A percentile compares a stretch with the other conserved stretches of the same genome.
Conservation (phyloP, 441 rosid genomes). For the Viola pubescens region DNA sequence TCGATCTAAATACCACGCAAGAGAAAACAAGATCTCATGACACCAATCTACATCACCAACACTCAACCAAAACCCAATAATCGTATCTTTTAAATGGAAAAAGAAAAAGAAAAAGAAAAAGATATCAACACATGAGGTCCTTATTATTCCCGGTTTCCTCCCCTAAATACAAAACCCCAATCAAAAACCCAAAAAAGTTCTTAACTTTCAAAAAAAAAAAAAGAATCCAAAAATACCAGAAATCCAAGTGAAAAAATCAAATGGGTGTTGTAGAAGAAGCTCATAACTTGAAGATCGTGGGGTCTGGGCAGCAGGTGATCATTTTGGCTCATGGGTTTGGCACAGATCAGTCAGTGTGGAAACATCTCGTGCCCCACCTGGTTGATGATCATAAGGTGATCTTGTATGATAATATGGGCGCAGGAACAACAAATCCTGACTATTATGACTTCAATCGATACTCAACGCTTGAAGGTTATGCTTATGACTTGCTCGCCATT, state of each 20-base stretch:
- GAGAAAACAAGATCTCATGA: not conserved
- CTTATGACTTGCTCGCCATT: conserved; percentile 69
- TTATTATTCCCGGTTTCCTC: not conserved
- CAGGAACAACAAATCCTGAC: conserved; percentile 88
- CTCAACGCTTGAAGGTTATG: conserved; percentile 66
- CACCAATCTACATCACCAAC: not conserved
- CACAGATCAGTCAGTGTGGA: conserved; percentile 93
- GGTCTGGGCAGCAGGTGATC: conserved; percentile 54
- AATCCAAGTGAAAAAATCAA: not conserved
- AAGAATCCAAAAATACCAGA: not conserved
- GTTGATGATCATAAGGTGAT: conserved; percentile 56
- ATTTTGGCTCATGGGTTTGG: conserved; percentile 89
- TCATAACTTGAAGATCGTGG: conserved; percentile 69
- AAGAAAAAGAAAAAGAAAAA: not conserved
- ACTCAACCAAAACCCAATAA: not conserved
- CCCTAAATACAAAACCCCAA: not conserved
- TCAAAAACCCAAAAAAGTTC: not conserved
- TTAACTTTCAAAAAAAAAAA: not conserved
- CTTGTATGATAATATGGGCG: conserved; percentile 84
- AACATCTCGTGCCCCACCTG: conserved; percentile 79
- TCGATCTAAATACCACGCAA: not conserved
- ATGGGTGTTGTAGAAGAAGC: conserved; percentile 84
- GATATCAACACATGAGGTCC: conserved; percentile 16
- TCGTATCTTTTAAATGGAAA: conserved; percentile 6
- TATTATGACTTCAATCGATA: conserved; percentile 77